Percentiles rank a stretch among this genome's conserved stretches.
phyloP scores from a whole-genome alignment of 2,329 filamentous ascomycete species.

The Raffaelea deltoideospora region DNA sequence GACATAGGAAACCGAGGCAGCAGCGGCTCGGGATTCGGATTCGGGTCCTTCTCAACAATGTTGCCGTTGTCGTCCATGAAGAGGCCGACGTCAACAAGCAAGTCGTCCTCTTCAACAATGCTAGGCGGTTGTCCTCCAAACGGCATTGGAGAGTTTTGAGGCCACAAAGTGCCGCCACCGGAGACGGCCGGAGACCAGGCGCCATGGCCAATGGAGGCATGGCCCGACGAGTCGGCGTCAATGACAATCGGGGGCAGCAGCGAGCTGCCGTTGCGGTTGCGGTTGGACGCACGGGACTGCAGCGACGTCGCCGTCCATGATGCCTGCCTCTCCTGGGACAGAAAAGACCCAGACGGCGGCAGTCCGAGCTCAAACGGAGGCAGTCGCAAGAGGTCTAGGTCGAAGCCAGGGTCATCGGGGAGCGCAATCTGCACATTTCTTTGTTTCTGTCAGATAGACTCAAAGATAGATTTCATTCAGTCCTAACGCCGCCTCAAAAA shows the following conservation, averaged over 20 bases:
- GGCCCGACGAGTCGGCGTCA: slow-evolving; percentile 15
- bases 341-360: slow-evolving; percentile 14
- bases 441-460: slow-evolving; percentile 7
- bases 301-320: slow-evolving; percentile 10
- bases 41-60: slow-evolving; percentile 9
- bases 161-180: slow-evolving; percentile 3
- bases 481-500: no score
- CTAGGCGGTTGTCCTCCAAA: slow-evolving; percentile 13
- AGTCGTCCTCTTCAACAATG: slow-evolving; percentile 27
- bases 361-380: slow-evolving; percentile 37
- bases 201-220: slow-evolving; percentile 4
- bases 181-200: no score
- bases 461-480: no score
- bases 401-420: slow-evolving; percentile 68
- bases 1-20: slow-evolving; percentile 5
- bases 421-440: slow-evolving; percentile 67
- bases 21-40: slow-evolving; percentile 6
- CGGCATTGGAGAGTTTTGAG: slow-evolving; percentile 8
- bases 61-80: slow-evolving; percentile 11
- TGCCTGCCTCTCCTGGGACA: slow-evolving; percentile 7
- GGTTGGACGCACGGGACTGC: slow-evolving; percentile 6
- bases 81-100: slow-evolving; percentile 23
- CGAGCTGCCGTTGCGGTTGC: slow-evolving; percentile 18
- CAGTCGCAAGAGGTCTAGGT: slow-evolving; percentile 35
- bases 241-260: slow-evolving; percentile 29